phyloP scores from a whole-genome alignment of 176 grass and related monocot genomes.

The Zea mays region Zm-B73-REFERENCE-NAM-5.0 NC_050096.1:54082001-54082500 shows the following conservation, averaged over 20 bases:
- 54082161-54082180: constrained; percentile 30
- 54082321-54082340: constrained; percentile 22
- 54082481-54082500: constrained; percentile 88
- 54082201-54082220: constrained; percentile 34
- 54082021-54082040: constrained; percentile 96
- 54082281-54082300: constrained; percentile 98
- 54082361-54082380: constrained; percentile 10
- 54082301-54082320: constrained; percentile 37
- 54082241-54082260: constrained; percentile 94
- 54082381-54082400: constrained; percentile 28
- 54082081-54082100: constrained; percentile 63
- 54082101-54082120: constrained; percentile 17
- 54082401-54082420: constrained; percentile 94
- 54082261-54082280: constrained; percentile 76
- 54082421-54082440: constrained; percentile 65
- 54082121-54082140: not conserved
- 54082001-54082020: constrained; percentile 94
- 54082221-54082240: constrained; percentile 50
- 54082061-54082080: constrained; percentile 77
- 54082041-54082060: constrained; percentile 82
- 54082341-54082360: constrained; percentile 9
- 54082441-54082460: constrained; percentile 82
- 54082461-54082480: constrained; percentile 74
- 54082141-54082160: not conserved
- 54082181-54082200: not conserved